Evolutionary conservation across 2,329 filamentous ascomycete species (phyloP), one percentile per base, ranked within the genome.

Genomic region (Trichoderma afroharzianum): DNA sequence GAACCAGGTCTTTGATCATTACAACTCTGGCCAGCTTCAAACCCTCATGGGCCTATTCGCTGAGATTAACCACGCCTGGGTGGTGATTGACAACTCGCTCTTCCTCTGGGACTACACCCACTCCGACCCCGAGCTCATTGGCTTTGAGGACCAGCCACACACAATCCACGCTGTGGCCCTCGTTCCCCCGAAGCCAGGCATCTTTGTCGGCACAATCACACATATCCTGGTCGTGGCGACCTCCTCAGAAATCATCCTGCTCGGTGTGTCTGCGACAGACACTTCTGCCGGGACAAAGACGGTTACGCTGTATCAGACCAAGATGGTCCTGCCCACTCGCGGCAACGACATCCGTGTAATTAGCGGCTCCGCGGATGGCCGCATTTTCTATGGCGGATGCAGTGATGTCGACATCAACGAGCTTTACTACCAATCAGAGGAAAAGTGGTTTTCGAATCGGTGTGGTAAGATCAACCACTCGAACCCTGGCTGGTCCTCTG

Each of bases 71-170:
- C 94, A 98, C 81, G 96, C 95, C 33, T 99, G 95, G 93, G 93
- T 97, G 70, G 90, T 93, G 28, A 96, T 99, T 79, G 96, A 99
- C 83, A 98, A 97, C 83, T 93, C 93, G 73, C 86, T 99, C 58
- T 99, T 98, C 80, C 86, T 99, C 18, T 99, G 97, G 97, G 95
- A 99, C 82, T 99, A 98, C 81, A 97, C 94, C 7, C 89, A 94
- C 79, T 90, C 93, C n/a, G 93, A 95, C 76, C 94, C 95, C 6
- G 93, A 97, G 79, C 86, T 98, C 55, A 92, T 97, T 75, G 95
- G 95, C 21, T 98, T 93, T 78, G 95, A 98, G 80, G 94, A 97
- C 76, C 92, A 95, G 80, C 86, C 90, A 7, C 91, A 97, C 79
- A 93, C 90, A 75, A 98, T 99, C 77, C 94, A 94, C 55, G 90